Conservation (phyloP, 164 flowering plant genomes). For the Euptelea pleiosperma region DNA sequence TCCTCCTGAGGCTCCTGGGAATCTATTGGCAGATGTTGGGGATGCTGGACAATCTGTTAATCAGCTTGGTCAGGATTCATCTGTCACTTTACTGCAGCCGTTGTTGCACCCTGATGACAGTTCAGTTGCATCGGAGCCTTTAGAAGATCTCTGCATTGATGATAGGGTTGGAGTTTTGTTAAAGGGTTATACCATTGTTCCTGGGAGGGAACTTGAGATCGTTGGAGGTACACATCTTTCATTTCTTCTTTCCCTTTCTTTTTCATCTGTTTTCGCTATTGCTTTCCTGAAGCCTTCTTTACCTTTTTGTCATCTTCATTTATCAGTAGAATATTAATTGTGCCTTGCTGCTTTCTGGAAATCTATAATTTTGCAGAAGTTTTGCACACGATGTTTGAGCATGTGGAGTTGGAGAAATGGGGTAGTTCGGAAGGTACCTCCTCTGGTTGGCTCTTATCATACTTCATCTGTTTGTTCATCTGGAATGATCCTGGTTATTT, state of each 20-base stretch:
- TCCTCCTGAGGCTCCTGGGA: constrained; percentile 97
- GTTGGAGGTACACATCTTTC: constrained; percentile 52
- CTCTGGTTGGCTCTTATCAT: not conserved
- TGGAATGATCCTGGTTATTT: not conserved
- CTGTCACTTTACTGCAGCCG: constrained; percentile 9
- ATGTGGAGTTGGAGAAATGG: constrained; percentile 46
- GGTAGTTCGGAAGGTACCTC: constrained; percentile 54
- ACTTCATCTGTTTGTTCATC: not conserved
- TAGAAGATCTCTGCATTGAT: constrained; percentile 66
- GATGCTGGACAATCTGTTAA: constrained; percentile 33
- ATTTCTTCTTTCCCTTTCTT: not conserved
- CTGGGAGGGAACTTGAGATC: constrained; percentile 79
- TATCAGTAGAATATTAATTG: constrained; percentile 2
- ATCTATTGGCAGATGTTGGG: constrained; percentile 62
- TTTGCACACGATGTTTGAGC: constrained; percentile 56
- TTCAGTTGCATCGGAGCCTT: constrained; percentile 27
- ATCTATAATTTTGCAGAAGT: constrained; percentile 54
- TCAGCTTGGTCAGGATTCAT: constrained; percentile 23
- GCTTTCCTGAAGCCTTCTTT: not conserved
- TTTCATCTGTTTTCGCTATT: not conserved
- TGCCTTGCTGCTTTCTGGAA: constrained; percentile 1
- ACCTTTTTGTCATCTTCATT: not conserved
- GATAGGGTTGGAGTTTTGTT: constrained; percentile 71
- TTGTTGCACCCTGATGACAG: constrained; percentile 14
- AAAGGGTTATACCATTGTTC: constrained; percentile 50